These are phyloP conservation scores for Penicillium sclerotiorum DNA, from an alignment of 2,329 filamentous ascomycete species.

Conservation along the genomic window DNA sequence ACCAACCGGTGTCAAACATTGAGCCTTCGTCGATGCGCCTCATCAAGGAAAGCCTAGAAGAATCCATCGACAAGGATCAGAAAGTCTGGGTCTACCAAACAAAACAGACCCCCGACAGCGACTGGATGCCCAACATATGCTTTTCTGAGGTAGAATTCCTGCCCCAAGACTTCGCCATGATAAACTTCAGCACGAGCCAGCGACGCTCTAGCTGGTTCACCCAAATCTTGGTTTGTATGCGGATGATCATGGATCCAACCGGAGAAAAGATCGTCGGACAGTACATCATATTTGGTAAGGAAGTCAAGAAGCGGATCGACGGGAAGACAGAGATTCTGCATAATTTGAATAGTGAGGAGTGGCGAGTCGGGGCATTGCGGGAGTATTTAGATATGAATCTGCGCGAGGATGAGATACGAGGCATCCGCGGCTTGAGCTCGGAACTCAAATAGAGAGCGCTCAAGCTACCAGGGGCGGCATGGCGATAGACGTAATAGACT, in stretches of 20 bases:
- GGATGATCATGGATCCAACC: conserved; percentile 56
- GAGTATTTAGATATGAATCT: conserved; percentile 58
- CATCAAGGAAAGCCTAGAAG: conserved; percentile 51
- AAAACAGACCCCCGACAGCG: conserved; percentile 49
- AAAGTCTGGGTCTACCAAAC: conserved; percentile 68
- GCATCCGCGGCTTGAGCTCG: conserved; percentile 54
- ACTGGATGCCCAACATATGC: conserved; percentile 65
- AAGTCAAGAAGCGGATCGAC: conserved; percentile 57
- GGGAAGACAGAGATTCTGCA: conserved; percentile 54
- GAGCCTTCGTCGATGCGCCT: conserved; percentile 61
- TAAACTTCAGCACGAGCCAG: conserved; percentile 61
- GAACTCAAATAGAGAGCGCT: conserved; percentile 44
- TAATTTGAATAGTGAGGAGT: conserved; percentile 54
- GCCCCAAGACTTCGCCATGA: conserved; percentile 61
- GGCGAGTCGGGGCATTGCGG: conserved; percentile 56
- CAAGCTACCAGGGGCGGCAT: not conserved
- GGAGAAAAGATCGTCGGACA: conserved; percentile 55
- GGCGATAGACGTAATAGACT: conserved; percentile 3
- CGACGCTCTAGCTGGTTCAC: conserved; percentile 57
- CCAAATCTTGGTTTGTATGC: conserved; percentile 55
- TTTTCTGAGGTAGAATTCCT: conserved; percentile 69
- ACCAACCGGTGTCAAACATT: conserved; percentile 45
- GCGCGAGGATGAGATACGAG: conserved; percentile 52
- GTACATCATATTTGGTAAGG: conserved; percentile 54
- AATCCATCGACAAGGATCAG: conserved; percentile 46